Percentiles rank a stretch among this genome's conserved stretches.
These are phyloP conservation scores for Cadophora luteo-olivacea DNA, from an alignment of 2,329 filamentous ascomycete genomes.

Conservation along the genomic window DNA sequence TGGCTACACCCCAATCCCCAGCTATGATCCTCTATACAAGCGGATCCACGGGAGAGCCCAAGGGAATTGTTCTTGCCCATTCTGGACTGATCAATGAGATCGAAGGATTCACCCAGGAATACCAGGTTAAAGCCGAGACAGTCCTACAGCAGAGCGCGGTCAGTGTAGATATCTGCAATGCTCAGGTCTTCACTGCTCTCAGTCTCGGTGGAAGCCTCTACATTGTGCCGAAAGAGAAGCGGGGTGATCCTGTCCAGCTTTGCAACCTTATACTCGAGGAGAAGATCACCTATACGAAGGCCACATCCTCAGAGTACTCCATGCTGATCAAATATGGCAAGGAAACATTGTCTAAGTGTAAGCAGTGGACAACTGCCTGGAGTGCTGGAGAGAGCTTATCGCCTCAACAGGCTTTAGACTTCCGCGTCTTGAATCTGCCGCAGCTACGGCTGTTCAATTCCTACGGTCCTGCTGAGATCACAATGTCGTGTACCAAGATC, in stretches of 20 bases:
- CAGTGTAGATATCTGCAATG: conserved; percentile 32
- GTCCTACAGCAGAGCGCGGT: conserved; percentile 34
- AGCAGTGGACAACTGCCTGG: conserved; percentile 35
- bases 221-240: conserved; percentile 21
- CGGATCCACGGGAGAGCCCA: conserved; percentile 45
- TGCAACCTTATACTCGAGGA: conserved; percentile 26
- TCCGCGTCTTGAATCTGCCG: conserved; percentile 26
- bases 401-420: conserved; percentile 29
- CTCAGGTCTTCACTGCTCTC: conserved; percentile 31
- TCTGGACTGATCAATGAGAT: conserved; percentile 35
- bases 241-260: conserved; percentile 31
- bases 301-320: conserved; percentile 36
- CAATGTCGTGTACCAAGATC: conserved; percentile 8
- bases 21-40: conserved; percentile 30
- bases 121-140: conserved; percentile 18
- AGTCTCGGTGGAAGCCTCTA: conserved; percentile 27
- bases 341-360: neutral
- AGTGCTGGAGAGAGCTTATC: conserved; percentile 40
- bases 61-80: conserved; percentile 49
- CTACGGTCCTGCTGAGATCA: conserved; percentile 35
- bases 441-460: conserved; percentile 29
- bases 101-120: conserved; percentile 27
- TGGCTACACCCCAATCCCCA: neutral
- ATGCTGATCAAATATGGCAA: neutral
- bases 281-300: conserved; percentile 32